Conservation (phyloP, 2,329 filamentous ascomycete species). For the Amauroascus verrucosus region DNA sequence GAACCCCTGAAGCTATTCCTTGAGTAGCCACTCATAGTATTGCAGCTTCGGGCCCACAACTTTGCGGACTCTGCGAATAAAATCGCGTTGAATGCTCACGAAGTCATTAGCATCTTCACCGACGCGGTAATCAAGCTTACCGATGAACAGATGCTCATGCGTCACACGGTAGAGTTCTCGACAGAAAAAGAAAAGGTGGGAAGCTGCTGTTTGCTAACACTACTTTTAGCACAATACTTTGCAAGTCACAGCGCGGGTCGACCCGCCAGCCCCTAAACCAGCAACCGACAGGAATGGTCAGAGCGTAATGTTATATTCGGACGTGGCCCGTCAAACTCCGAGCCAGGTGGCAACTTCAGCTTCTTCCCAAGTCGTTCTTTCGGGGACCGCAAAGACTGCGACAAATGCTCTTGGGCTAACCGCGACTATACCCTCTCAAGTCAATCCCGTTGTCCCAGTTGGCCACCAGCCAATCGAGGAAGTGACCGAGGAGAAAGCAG, state of each 20-base stretch:
- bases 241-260: background rate
- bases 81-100: slow-evolving; percentile 27
- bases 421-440: slow-evolving; percentile 1
- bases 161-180: slow-evolving; percentile 15
- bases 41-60: slow-evolving; percentile 6
- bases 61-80: slow-evolving; percentile 25
- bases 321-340: slow-evolving; percentile 5
- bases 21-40: background rate
- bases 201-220: background rate
- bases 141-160: slow-evolving; percentile 17
- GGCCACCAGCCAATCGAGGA: background rate
- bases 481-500: slow-evolving; percentile 21
- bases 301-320: background rate
- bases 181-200: background rate
- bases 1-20: background rate
- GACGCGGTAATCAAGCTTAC: slow-evolving; percentile 22
- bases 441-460: slow-evolving; percentile 8
- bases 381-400: background rate
- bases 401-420: background rate
- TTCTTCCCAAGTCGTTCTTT: background rate
- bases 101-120: slow-evolving; percentile 27
- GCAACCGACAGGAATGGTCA: background rate
- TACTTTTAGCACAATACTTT: background rate
- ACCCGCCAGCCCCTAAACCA: background rate
- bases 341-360: background rate